Evolutionary conservation across 2,329 filamentous ascomycete genomes (phyloP), one percentile per base, ranked within the genome.

Genomic region (Alternaria panax): DNA sequence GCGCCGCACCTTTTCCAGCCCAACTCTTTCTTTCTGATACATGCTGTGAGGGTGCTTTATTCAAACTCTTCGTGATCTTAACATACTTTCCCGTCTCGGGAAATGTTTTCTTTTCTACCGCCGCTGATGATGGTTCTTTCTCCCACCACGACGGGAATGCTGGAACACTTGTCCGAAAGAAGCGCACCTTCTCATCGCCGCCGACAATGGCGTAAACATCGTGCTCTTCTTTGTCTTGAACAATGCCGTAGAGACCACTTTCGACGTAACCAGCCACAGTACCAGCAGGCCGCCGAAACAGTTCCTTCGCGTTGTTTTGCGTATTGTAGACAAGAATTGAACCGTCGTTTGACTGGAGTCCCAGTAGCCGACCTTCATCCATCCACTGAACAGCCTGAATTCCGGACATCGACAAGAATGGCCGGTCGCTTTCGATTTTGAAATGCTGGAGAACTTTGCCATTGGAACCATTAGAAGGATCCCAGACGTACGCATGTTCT

Each of bases 121-220:
- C 8, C 7, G 32, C 24, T 14, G 16, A 41, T 41, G 18, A 24
- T 16, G 41, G 41, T 16, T 63, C 59, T 41, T 64, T 66, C 25
- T 69, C 65, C 64, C 63, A 63, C 65, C 64, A 69, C 16, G 63
- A 68, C 5, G 47, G 54, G 11, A 20, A 24, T 7, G 40, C 43
- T 34, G 59, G 27, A 22, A 60, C 41, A n/a, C 59, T 60, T 34
- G 38, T 57, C 5, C 55, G 55, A 67, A 67, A 75, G 41, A 68
- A 75, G 40, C 69, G 62, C 7, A 67, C 64, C 14, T 65, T 69
- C 1, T 57, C 60, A 60, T 75, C 72, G 11, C 69, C 67, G 59
- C 73, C 63, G 8, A 71, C 55, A 32, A 58, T 70, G 4, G 73
- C n/a, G 51, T 73, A 74, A 3, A 57, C 53, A 20, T 66, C 58